phyloP scores from a whole-genome alignment of 805 yeast species.

The Barnettozyma wickerhamii region DNA sequence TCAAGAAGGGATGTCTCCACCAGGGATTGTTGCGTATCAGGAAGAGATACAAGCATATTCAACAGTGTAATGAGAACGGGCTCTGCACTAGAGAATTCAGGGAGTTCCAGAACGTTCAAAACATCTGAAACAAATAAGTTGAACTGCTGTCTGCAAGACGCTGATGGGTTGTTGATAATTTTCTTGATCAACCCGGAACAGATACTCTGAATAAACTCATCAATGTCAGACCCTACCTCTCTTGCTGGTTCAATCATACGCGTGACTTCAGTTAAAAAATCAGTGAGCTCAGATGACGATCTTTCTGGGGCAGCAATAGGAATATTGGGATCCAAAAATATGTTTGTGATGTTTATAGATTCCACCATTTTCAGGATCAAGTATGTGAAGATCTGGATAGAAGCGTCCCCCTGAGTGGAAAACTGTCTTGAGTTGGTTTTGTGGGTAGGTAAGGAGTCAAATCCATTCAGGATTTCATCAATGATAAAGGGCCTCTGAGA shows the following conservation, averaged over 20 bases:
- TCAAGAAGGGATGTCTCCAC: constrained; percentile 55
- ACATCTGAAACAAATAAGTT: constrained; percentile 59
- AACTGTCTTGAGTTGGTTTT: constrained; percentile 41
- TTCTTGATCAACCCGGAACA: constrained; percentile 18
- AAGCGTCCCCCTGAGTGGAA: constrained; percentile 39
- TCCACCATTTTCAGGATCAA: constrained; percentile 43
- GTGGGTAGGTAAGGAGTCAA: constrained; percentile 44
- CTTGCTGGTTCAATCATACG: constrained; percentile 3
- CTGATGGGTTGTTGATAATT: constrained; percentile 30
- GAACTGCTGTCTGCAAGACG: constrained; percentile 33
- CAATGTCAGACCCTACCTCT: constrained; percentile 7
- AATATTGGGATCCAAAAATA: constrained; percentile 13
- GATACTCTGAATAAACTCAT: constrained; percentile 8
- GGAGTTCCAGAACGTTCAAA: constrained; percentile 40
- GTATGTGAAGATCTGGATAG: constrained; percentile 45
- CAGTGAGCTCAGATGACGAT: constrained; percentile 11
- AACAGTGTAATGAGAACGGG: constrained; percentile 41
- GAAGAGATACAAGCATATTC: constrained; percentile 36
- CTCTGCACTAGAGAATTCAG: constrained; percentile 64
- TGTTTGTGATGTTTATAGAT: constrained; percentile 27
- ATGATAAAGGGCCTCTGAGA: constrained; percentile 59
- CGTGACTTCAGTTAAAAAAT: constrained; percentile 12
- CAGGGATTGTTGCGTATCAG: constrained; percentile 33
- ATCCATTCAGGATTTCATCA: constrained; percentile 51
- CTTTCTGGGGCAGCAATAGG: constrained; percentile 7